Base-by-base conservation (phyloP, 345 rosid genomes). In the Aurinia saxatilis region DNA sequence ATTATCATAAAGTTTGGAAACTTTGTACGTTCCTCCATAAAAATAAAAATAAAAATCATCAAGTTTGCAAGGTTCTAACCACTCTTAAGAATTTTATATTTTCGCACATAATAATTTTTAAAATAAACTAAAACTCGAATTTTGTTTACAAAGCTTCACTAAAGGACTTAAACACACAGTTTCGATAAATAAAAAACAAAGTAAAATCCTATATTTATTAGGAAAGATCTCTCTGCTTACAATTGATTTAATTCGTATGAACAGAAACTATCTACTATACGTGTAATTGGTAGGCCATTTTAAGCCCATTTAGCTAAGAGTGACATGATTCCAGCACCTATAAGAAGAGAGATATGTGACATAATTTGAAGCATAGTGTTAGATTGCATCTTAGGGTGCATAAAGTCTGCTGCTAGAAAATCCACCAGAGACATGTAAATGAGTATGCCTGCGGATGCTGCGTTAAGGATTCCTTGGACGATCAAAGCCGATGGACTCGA, bases 351-450 rank as follows among this genome's bases (percentile, higher is more conserved):
- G 2, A 78, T 21, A 66, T 59, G 56, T 2, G 80, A 60, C 11
- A 77, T 79, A 27, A 80, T 57, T 47, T 68, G 85, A 36, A 82
- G 77, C 46, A 56, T 42, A 1, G 71, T 50, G 60, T 72, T 81
- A 50, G 45, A 50, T 55, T 71, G 78, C 82, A 85, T 33, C 45
- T 68, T 78, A 3, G 84, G 76, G 37, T 62, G 81, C 85, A 75
- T 64, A 48, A 82, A 78, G 47, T 82, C 89, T 2, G 75, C 67
- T 5, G 89, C 89, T 8, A 84, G 75, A 60, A 87, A 81, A 61
- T 84, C 88, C 4, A 87, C 95, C 1, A 87, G 75, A 9, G 91
- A 80, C 95, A 82, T 82, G 45, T 84, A 82, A 2, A 83, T 87
- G 17, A 87, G 73, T 30, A 87, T 82, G 31, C 91, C 91, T 0